Conservation (phyloP, 78 protist species). For the Polysphondylium violaceum region DNA sequence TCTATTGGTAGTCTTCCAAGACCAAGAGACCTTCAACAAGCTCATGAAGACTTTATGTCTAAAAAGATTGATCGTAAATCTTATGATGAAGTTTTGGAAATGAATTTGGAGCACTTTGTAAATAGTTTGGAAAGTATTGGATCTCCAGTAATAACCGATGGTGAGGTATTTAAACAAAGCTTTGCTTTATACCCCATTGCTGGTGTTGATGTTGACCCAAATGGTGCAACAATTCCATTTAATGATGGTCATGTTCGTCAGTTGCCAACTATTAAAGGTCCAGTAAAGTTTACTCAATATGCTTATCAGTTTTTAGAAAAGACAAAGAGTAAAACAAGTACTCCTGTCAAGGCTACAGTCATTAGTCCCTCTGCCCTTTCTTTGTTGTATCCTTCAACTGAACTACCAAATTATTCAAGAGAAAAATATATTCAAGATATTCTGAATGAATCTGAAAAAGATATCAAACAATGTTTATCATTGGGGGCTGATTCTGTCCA, state of each 20-base stretch:
- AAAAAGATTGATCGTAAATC: background rate
- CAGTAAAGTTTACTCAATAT: background rate
- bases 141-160: slow-evolving; percentile 14
- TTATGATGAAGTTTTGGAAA: background rate
- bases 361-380: slow-evolving; percentile 41
- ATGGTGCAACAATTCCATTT: slow-evolving; percentile 16
- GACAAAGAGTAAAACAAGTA: background rate
- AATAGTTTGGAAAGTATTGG: background rate
- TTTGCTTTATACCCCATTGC: slow-evolving; percentile 8
- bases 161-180: slow-evolving; percentile 41
- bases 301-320: background rate
- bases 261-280: slow-evolving; percentile 19
- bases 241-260: slow-evolving; percentile 25
- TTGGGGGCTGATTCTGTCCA: slow-evolving; percentile 40
- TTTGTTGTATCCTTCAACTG: slow-evolving; percentile 10
- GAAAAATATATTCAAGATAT: slow-evolving; percentile 25
- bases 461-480: slow-evolving; percentile 3
- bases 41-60: background rate
- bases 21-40: background rate
- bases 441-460: slow-evolving; percentile 33
- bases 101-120: background rate
- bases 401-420: slow-evolving; percentile 11
- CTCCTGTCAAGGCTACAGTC: background rate
- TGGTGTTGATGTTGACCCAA: background rate
- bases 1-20: slow-evolving; percentile 47